Conservation (phyloP, 805 yeast species). For the Teunomyces lycoperdinae region DNA sequence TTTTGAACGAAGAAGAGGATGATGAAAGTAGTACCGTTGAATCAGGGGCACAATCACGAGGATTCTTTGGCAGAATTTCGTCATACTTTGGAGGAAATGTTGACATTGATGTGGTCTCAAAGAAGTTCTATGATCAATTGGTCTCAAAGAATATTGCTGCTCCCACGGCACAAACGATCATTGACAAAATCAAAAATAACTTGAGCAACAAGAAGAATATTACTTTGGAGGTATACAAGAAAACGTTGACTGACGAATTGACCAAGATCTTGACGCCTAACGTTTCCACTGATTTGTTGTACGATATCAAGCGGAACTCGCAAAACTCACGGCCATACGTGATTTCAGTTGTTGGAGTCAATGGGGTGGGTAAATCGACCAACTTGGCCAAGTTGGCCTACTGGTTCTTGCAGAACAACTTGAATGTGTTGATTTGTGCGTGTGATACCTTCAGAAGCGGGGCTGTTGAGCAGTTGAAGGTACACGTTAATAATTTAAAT, state of each 20-base stretch:
- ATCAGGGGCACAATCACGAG: slow-evolving; percentile 9
- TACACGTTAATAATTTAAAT: slow-evolving; percentile 82
- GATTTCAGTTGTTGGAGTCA: slow-evolving; percentile 96
- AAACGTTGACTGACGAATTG: slow-evolving; percentile 61
- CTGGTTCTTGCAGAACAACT: slow-evolving; percentile 89
- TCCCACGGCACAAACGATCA: slow-evolving; percentile 72
- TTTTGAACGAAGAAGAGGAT: slow-evolving; percentile 32
- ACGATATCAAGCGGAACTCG: slow-evolving; percentile 61
- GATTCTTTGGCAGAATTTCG: slow-evolving; percentile 33
- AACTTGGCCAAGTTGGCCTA: slow-evolving; percentile 91
- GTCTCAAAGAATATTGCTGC: slow-evolving; percentile 89
- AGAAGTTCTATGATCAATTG: slow-evolving; percentile 69
- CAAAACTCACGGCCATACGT: slow-evolving; percentile 66
- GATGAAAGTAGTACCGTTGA: slow-evolving; percentile 24
- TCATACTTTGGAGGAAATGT: slow-evolving; percentile 37
- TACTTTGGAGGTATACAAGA: slow-evolving; percentile 64
- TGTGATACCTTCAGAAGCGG: slow-evolving; percentile 98
- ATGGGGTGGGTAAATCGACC: slow-evolving; percentile 97
- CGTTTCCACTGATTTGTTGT: slow-evolving; percentile 80
- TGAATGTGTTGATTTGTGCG: slow-evolving; percentile 86
- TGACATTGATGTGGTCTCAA: slow-evolving; percentile 60
- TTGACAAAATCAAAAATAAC: slow-evolving; percentile 66
- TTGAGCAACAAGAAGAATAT: slow-evolving; percentile 69
- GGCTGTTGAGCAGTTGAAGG: slow-evolving; percentile 95
- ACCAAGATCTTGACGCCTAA: slow-evolving; percentile 86